Evolutionary conservation across 805 yeast genomes (phyloP), one percentile per base, ranked within the genome.

Genomic region (Lipomyces kockii): DNA sequence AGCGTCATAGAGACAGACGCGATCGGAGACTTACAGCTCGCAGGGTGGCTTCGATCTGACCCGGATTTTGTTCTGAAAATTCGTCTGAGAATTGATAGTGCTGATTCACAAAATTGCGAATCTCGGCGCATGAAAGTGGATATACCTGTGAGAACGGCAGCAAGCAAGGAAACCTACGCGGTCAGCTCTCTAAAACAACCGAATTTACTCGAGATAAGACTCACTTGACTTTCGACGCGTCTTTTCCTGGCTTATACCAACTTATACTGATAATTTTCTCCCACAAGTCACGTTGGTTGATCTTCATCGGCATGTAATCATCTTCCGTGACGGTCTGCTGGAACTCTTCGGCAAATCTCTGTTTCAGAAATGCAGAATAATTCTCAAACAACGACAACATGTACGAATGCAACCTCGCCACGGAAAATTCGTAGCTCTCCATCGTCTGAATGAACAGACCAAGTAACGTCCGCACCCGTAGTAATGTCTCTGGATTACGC

Each of bases 101-200:
- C 67, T 86, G 86, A 35, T 85, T 83, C 25, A 93, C 83, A 52
- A 90, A 86, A 20, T 86, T 83, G 63, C 91, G 83, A 22, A 91
- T 78, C 49, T 90, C 87, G 29, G 91, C 85, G 78, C 98, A 94
- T 39, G 92, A 86, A 79, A 91, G 89, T 32, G 97, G 93, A 74
- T 92, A 93, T 67, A 92, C 87, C 65, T 90, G 89, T 62, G 97
- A 91, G 75, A 94, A 95, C 17, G 98, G 98, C 62, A 94, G 79
- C 0, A 89, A 86, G 68, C 87, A 82, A 1, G 91, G 89, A 66
- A 85, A 85, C n/a, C 55, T 52, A 52, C 29, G 6, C 14, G 7
- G 75, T 56, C 17, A 22, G 35, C n/a, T 3, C 20, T 8, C 14
- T 11, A 53, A 1, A 60, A 53, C 32, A n/a, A 3, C 27, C 49